Evolutionary conservation across 306 rosid species (phyloP), one percentile per base, ranked within the genome.

Genomic region (Mimosa pudica): DNA sequence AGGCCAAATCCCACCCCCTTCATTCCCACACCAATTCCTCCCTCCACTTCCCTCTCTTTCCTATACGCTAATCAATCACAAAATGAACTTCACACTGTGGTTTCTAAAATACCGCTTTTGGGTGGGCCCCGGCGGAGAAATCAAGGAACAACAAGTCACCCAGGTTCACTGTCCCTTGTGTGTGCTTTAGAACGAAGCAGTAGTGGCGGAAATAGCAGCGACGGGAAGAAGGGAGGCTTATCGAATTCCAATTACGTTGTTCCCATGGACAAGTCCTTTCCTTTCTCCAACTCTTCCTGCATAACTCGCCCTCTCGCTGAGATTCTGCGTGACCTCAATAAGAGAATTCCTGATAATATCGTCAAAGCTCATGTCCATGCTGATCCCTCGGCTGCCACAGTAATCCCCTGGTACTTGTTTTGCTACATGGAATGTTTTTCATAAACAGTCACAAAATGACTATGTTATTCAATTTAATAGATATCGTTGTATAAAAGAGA

Each of bases 171-270:
- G 17, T n/a, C 67, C 30, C 38, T 86, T 10, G 82, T 76, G 46
- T 79, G 88, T 36, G 77, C 82, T 52, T 47, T 85, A 0, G 90
- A 87, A 61, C 90, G 92, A 68, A 75, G 74, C 80, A 75, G 33
- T 10, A 81, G 74, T 60, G 41, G 78, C 73, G 78, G 74, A 69
- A 75, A 41, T n/a, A 81, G 70, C 71, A 35, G 78, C 73, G 88
- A 79, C 16, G 82, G 77, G 52, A 89, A 81, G 86, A 85, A 76
- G 73, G 92, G 88, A 61, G 84, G 77, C 6, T 82, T 88, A 18
- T 92, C 96, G 4, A 91, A 90, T 79, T 84, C 96, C 13, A 95
- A 95, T 81, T 95, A 95, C 38, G 96, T 93, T 47, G 99, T 95
- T 41, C 99, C 99, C 7, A 84, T 95, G 17, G 97, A 90, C 81